Percentiles rank a stretch among this genome's conserved stretches.
These are phyloP conservation scores for Aureobasidium mangrovei DNA, from an alignment of 2,329 filamentous ascomycete species.

Conservation along the genomic window DNA sequence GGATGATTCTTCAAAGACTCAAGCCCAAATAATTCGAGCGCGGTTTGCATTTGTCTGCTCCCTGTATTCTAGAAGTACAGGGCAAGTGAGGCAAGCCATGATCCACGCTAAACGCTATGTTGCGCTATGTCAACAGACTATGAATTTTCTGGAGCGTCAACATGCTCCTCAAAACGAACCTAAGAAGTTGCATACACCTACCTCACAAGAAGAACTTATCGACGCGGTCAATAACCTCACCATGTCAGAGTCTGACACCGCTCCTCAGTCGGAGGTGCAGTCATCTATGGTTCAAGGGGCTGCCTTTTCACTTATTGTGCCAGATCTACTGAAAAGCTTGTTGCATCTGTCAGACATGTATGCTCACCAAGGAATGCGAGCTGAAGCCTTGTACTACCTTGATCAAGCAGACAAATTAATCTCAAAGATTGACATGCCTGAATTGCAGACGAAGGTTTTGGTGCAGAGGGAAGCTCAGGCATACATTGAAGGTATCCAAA, in stretches of 20 bases:
- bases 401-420: conserved; percentile 77
- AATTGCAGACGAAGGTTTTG: background rate
- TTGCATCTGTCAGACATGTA: conserved; percentile 69
- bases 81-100: conserved; percentile 2
- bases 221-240: background rate
- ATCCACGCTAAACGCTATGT: conserved; percentile 8
- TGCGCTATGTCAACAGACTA: background rate
- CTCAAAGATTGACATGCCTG: conserved; percentile 24
- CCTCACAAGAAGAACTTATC: background rate
- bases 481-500: background rate
- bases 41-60: conserved; percentile 1
- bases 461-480: conserved; percentile 3
- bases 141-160: conserved; percentile 22
- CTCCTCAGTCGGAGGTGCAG: background rate
- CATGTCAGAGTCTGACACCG: background rate
- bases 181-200: too few relatives aligned
- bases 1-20: background rate
- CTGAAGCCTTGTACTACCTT: conserved; percentile 80
- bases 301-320: conserved; percentile 31
- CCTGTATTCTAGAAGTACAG: background rate
- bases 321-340: conserved; percentile 62
- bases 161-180: background rate
- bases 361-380: conserved; percentile 74
- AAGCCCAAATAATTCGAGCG: background rate
- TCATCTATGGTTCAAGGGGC: background rate